phyloP scores from a whole-genome alignment of 768 basidiomycete species.

The Sporobolomyces roseus region DNA sequence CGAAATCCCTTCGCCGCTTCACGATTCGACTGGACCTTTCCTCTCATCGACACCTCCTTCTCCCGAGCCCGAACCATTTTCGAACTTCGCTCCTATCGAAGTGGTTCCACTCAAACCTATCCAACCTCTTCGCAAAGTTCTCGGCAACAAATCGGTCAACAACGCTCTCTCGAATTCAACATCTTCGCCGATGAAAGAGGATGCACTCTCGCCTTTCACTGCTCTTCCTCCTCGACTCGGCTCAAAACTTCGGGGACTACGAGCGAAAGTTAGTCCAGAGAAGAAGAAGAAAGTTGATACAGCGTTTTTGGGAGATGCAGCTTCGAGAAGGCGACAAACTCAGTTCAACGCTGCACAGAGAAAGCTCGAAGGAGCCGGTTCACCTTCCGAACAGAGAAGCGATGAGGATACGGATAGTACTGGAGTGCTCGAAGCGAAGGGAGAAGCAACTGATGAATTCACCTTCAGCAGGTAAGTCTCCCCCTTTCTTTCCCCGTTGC shows the following conservation, averaged over 20 bases:
- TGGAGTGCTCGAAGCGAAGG: slow-evolving; percentile 31
- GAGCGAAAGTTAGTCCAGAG: not conserved
- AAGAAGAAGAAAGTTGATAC: slow-evolving; percentile 29
- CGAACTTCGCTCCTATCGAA: not conserved
- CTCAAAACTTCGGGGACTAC: slow-evolving; percentile 11
- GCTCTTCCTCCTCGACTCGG: slow-evolving; percentile 33
- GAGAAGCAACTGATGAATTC: slow-evolving; percentile 26
- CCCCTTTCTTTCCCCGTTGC: not conserved
- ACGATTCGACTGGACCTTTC: not conserved
- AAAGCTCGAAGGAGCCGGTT: slow-evolving; percentile 28
- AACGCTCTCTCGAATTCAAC: not conserved
- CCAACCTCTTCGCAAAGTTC: slow-evolving; percentile 3
- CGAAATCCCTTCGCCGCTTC: slow-evolving; percentile 3
- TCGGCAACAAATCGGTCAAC: slow-evolving; percentile 27
- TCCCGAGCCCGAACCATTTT: not conserved
- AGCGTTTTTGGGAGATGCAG: slow-evolving; percentile 13
- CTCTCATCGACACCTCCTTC: not conserved
- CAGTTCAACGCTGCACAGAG: slow-evolving; percentile 33
- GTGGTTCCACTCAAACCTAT: not conserved
- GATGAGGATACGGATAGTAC: slow-evolving; percentile 33
- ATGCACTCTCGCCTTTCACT: slow-evolving; percentile 31
- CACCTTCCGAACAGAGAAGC: slow-evolving; percentile 28
- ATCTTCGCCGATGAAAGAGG: not conserved
- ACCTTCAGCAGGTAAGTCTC: slow-evolving; percentile 7
- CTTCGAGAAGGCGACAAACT: slow-evolving; percentile 18